phyloP scores from a whole-genome alignment of 2,329 filamentous ascomycete species.

The Beauveria asiatica region DNA sequence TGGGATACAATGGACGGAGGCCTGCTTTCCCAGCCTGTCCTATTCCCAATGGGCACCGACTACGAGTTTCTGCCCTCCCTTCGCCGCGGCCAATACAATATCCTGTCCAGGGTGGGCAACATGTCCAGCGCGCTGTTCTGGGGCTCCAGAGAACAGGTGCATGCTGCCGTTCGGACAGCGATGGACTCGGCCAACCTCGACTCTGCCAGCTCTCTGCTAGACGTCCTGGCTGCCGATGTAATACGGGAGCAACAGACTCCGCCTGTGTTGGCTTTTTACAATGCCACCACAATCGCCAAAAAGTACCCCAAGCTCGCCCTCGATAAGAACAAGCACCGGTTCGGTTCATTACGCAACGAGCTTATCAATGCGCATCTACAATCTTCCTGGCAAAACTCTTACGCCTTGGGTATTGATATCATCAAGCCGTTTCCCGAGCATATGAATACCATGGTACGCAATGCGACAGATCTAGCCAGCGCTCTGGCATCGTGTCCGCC shows the following conservation, averaged over 20 bases:
- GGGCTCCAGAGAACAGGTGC: conserved; percentile 57
- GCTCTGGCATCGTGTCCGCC: conserved; percentile 68
- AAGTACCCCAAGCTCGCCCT: conserved; percentile 58
- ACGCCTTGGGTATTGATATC: conserved; percentile 68
- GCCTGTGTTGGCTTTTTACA: conserved; percentile 71
- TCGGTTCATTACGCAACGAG: conserved; percentile 54
- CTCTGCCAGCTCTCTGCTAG: conserved; percentile 52
- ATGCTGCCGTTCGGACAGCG: conserved; percentile 52
- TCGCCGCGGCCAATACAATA: conserved; percentile 65
- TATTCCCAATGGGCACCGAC: conserved; percentile 75
- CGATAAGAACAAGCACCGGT: conserved; percentile 46
- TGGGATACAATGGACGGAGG: conserved; percentile 89
- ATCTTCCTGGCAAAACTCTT: conserved; percentile 72
- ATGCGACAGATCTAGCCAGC: conserved; percentile 63
- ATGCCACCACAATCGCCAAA: conserved; percentile 48
- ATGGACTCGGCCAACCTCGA: conserved; percentile 48
- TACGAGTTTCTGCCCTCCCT: conserved; percentile 65
- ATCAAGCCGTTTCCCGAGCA: conserved; percentile 71
- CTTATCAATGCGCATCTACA: conserved; percentile 84
- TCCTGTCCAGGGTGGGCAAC: conserved; percentile 64
- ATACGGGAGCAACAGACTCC: conserved; percentile 59
- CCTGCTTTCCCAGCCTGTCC: conserved; percentile 67
- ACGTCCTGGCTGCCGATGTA: conserved; percentile 47
- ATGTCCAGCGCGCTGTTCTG: conserved; percentile 65
- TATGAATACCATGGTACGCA: conserved; percentile 62